Evolutionary conservation across 139 green algal species (phyloP).

Genomic region (Chlamydomonas asymmetrica): DNA sequence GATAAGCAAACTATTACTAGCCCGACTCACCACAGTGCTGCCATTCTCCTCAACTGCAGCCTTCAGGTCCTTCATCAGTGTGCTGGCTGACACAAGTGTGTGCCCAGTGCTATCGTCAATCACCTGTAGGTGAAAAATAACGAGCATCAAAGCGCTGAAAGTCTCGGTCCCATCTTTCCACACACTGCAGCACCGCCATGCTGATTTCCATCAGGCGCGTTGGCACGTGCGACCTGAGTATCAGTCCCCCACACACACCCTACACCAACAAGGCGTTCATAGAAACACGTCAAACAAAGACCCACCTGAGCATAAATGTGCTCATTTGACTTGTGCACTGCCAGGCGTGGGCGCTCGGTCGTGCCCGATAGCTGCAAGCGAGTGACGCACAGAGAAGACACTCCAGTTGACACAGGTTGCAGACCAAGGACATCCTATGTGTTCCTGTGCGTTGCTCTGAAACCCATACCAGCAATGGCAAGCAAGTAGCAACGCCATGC

Average conservation of each 20-base stretch:
- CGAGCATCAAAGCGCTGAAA: too few relatives aligned
- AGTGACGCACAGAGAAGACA: not conserved
- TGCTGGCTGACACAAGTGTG: slow-evolving; percentile 86
- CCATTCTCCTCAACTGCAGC: slow-evolving; percentile 46
- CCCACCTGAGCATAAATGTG: slow-evolving; percentile 96
- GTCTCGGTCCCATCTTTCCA: too few relatives aligned
- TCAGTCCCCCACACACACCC: too few relatives aligned
- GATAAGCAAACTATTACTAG: too few relatives aligned
- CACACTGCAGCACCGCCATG: not conserved
- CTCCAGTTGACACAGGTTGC: too few relatives aligned
- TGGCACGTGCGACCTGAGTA: too few relatives aligned
- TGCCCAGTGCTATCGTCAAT: slow-evolving; percentile 86
- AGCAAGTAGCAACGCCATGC: not conserved
- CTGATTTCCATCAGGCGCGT: not conserved
- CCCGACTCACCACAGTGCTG: slow-evolving; percentile 56
- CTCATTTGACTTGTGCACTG: slow-evolving; percentile 94
- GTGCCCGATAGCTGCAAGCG: slow-evolving; percentile 85
- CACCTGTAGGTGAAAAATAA: slow-evolving; percentile 61
- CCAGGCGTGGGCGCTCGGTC: slow-evolving; percentile 86
- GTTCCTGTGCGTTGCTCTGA: too few relatives aligned
- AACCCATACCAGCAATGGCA: too few relatives aligned
- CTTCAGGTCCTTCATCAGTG: slow-evolving; percentile 70
- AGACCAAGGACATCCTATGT: too few relatives aligned
- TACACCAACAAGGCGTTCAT: slow-evolving; percentile 4
- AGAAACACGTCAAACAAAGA: not conserved